These are phyloP conservation scores for Vaccinium darrowii DNA, from an alignment of 148 eudicot genomes.

Conservation along the genomic window DNA sequence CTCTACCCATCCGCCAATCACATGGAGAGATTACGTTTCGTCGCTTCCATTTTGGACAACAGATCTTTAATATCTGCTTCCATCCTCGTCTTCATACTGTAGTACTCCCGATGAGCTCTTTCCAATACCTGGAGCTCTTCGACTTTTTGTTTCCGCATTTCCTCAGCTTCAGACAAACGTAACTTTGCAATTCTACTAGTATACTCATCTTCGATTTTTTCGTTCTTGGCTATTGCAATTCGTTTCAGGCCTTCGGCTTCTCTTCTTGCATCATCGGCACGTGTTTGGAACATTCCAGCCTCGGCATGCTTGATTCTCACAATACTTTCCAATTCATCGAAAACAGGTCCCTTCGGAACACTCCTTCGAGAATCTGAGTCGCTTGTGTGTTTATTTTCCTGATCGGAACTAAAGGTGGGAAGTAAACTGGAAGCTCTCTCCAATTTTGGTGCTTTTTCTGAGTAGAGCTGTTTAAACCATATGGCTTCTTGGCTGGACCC, in stretches of 20 bases:
- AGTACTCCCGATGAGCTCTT: conserved; percentile 73
- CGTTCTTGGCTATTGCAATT: conserved; percentile 54
- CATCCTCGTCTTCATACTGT: conserved; percentile 85
- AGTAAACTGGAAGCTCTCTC: conserved; percentile 37
- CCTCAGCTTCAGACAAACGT: conserved; percentile 65
- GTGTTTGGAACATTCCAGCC: conserved; percentile 83
- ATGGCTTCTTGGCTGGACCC: conserved; percentile 40
- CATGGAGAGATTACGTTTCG: conserved; percentile 52
- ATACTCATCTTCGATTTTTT: conserved; percentile 78
- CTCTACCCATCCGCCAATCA: conserved; percentile 23
- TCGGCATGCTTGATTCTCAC: conserved; percentile 83
- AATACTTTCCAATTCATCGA: conserved; percentile 77
- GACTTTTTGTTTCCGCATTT: conserved; percentile 57
- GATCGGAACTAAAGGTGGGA: conserved; percentile 36
- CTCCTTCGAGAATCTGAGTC: conserved; percentile 40
- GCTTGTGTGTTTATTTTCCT: conserved; percentile 29
- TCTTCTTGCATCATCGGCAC: conserved; percentile 87
- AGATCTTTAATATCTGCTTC: conserved; percentile 82
- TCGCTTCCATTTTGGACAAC: conserved; percentile 83
- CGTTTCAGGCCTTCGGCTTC: conserved; percentile 85
- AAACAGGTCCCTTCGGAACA: conserved; percentile 35
- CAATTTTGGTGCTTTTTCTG: conserved; percentile 37
- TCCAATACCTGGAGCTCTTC: conserved; percentile 74
- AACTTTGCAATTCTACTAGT: conserved; percentile 51
- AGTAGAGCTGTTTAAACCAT: conserved; percentile 45